Base-by-base conservation (phyloP, 176 grass and related monocot genomes). In the Rhynchospora pubera region DNA sequence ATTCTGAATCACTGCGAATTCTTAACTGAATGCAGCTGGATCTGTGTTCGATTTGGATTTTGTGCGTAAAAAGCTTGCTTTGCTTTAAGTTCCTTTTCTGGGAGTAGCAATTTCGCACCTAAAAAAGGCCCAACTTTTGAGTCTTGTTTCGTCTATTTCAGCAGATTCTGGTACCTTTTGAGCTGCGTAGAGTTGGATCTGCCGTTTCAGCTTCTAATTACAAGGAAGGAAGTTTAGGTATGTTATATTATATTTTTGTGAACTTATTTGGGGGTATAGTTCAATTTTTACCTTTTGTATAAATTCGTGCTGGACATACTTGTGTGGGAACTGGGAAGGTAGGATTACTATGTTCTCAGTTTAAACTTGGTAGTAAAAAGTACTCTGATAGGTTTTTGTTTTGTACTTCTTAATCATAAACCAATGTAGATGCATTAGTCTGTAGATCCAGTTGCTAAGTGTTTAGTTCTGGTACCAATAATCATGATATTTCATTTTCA, bases 31-130 rank as follows among this genome's bases (percentile, higher is more conserved):
- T 53, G 43, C 45, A 19, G 28, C 57, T 62, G 77, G 77, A 79
- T 79, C 77, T 79, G 77, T 79, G 16, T 22, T 30, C 34, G 15
- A 79, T 55, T 58, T 79, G 52, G 32, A 70, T 45, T 46, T 70
- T 70, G 66, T 70, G 7, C 9, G 21, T 46, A 45, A 43, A 70
- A 70, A 10, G 66, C 39, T 69, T 44, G 39, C 66, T n/a, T 70
- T 19, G 16, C 7, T 70, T 15, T 70, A 9, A 70, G 16, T 70
- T 70, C 39, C 66, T 70, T 43, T 39, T 44, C 65, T 3, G 65
- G 43, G 39, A 32, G 9, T 14, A 69, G 34, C 43, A 14, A 15
- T 9, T 46, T 70, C 44, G 45, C 9, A 19, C 0, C 10, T 70
- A 19, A 44, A 45, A 21, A 16, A 45, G 66, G 18, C 32, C 44